Percentiles rank a stretch among this genome's conserved stretches.
These are phyloP conservation scores for Discostella stelligeroides DNA, from an alignment of 108 stramenopile genomes.

Conservation along the genomic window DNA sequence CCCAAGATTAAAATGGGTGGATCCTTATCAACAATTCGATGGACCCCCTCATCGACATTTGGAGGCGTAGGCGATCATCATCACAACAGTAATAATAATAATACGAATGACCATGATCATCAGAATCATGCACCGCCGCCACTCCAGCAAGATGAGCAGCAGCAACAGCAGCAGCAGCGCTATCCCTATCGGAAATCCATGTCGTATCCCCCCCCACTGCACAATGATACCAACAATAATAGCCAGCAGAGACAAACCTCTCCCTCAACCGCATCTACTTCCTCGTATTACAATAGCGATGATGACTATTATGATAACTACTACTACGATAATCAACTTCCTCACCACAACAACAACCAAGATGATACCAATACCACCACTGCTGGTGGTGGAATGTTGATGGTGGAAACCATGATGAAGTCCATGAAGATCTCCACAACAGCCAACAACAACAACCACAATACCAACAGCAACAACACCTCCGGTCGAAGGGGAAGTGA, in stretches of 20 bases:
- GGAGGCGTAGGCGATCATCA: neutral
- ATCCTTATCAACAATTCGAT: slow-evolving; percentile 7
- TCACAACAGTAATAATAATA: neutral
- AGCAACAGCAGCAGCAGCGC: neutral
- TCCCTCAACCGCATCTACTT: slow-evolving; percentile 18
- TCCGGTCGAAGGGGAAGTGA: slow-evolving; percentile 1
- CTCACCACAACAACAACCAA: too few species aligned
- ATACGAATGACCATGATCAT: neutral
- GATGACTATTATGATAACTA: slow-evolving; percentile 2
- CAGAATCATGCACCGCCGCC: too few species aligned
- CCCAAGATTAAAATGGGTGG: slow-evolving; percentile 7
- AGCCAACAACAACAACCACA: neutral
- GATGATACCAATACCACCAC: too few species aligned
- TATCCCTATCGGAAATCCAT: neutral
- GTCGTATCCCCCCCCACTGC: slow-evolving; percentile 9
- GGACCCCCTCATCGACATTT: slow-evolving; percentile 1
- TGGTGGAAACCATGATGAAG: neutral
- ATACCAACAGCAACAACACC: neutral
- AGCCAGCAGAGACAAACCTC: neutral
- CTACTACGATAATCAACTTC: too few species aligned
- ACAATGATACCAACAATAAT: neutral
- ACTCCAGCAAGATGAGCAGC: neutral
- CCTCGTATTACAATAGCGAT: slow-evolving; percentile 7
- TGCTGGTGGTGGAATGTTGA: too few species aligned
- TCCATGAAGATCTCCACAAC: neutral